Percentiles rank a stretch among this genome's conserved stretches.
Conservation (phyloP, 148 eudicot genomes). For the Agrostemma githago region DNA sequence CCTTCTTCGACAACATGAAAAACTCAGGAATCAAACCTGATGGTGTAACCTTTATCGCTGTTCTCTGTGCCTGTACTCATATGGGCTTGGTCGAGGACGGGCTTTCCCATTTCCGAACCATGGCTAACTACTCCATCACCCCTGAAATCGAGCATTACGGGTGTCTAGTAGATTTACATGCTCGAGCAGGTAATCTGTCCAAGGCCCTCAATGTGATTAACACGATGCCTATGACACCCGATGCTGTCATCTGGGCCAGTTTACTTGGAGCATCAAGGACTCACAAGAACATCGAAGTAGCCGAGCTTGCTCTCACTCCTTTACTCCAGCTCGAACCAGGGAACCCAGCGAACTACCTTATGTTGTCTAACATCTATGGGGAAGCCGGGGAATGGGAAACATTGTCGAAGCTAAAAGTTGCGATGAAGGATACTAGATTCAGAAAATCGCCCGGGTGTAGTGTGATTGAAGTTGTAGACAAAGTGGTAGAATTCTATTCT, state of each 20-base stretch:
- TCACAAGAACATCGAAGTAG: constrained; percentile 57
- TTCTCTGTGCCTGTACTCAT: constrained; percentile 76
- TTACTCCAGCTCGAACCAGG: constrained; percentile 61
- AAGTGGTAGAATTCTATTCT: constrained; percentile 51
- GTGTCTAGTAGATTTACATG: constrained; percentile 61
- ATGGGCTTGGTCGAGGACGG: constrained; percentile 60
- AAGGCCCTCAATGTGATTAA: constrained; percentile 56
- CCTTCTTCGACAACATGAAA: constrained; percentile 47
- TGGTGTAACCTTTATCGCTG: constrained; percentile 59
- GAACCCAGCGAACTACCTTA: constrained; percentile 62
- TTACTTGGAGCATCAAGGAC: constrained; percentile 68
- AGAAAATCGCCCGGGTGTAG: constrained; percentile 63
- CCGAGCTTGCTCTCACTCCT: constrained; percentile 54
- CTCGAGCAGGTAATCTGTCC: constrained; percentile 55
- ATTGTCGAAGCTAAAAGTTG: constrained; percentile 49
- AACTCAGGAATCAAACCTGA: constrained; percentile 48
- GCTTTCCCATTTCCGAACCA: constrained; percentile 44
- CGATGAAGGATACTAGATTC: constrained; percentile 55
- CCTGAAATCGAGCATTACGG: constrained; percentile 82
- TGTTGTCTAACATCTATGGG: constrained; percentile 57
- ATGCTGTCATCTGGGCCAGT: constrained; percentile 61
- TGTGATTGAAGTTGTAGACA: constrained; percentile 51
- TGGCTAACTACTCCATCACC: constrained; percentile 42
- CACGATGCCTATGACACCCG: constrained; percentile 62
- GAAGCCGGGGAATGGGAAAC: constrained; percentile 57